Conservation (phyloP, 2,329 filamentous ascomycete species). For the Beauveria australis region DNA sequence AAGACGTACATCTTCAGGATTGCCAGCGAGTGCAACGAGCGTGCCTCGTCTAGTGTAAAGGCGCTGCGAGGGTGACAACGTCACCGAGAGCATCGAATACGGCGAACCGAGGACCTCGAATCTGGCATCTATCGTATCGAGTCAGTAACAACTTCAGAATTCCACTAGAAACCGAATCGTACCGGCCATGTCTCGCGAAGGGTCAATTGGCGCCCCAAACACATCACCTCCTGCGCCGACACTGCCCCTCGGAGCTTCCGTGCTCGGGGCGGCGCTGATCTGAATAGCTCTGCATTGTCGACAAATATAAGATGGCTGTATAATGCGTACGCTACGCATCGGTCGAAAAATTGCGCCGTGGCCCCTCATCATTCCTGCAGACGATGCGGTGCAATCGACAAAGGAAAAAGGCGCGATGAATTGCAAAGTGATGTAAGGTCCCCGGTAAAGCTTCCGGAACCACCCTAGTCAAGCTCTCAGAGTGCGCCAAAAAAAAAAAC, state of each 20-base stretch:
- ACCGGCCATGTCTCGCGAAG: constrained; percentile 44
- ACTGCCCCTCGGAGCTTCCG: constrained; percentile 36
- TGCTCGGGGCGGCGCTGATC: constrained; percentile 53
- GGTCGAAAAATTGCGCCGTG: constrained; percentile 31
- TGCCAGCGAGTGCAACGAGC: constrained; percentile 80
- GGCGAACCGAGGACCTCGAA: constrained; percentile 91
- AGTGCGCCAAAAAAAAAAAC: neutral
- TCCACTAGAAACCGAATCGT: constrained; percentile 14
- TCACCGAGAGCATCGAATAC: constrained; percentile 89
- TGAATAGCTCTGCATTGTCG: constrained; percentile 52
- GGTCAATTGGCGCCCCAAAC: constrained; percentile 41
- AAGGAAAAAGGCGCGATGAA: neutral
- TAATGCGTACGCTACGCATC: constrained; percentile 23
- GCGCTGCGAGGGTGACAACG: constrained; percentile 84
- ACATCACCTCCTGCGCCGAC: constrained; percentile 38
- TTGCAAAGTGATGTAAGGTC: constrained; percentile 1
- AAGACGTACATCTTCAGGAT: constrained; percentile 70
- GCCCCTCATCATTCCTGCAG: constrained; percentile 27
- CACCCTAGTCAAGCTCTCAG: neutral
- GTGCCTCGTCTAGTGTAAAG: constrained; percentile 90
- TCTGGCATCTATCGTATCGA: constrained; percentile 60
- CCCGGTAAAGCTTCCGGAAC: constrained; percentile 2
- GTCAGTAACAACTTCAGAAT: neutral
- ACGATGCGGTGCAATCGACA: constrained; percentile 1
- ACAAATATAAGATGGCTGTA: constrained; percentile 34